phyloP scores from a whole-genome alignment of 768 basidiomycete species.

The Lactarius quietus region DNA sequence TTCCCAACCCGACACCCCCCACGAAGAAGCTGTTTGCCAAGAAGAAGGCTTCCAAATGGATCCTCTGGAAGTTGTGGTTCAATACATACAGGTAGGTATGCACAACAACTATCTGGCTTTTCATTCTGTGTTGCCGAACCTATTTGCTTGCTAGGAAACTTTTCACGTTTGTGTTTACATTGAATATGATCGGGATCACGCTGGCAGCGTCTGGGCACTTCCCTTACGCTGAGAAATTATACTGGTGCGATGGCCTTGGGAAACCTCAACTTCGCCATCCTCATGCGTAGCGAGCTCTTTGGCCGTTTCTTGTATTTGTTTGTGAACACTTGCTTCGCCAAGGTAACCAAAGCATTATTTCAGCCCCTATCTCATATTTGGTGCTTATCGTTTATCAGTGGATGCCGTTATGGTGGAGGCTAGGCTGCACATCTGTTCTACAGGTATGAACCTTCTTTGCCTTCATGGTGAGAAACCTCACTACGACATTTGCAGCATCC shows the following conservation, averaged over 20 bases:
- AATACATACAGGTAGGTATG: constrained; percentile 65
- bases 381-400: constrained; percentile 41
- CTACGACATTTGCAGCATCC: constrained; percentile 35
- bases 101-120: not conserved
- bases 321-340: constrained; percentile 74
- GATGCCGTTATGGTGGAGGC: constrained; percentile 67
- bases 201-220: constrained; percentile 62
- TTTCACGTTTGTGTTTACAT: constrained; percentile 54
- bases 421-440: constrained; percentile 69
- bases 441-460: constrained; percentile 40
- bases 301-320: constrained; percentile 67
- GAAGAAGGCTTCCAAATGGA: constrained; percentile 56
- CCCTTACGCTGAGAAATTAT: constrained; percentile 59
- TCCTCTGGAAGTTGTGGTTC: constrained; percentile 67
- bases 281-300: constrained; percentile 81
- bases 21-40: constrained; percentile 38
- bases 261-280: constrained; percentile 66
- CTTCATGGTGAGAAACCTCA: not conserved
- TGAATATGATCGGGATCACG: constrained; percentile 59
- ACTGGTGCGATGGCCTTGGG: constrained; percentile 71
- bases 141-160: constrained; percentile 55
- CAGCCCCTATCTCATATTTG: constrained; percentile 4
- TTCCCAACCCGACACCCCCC: constrained; percentile 31
- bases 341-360: constrained; percentile 38
- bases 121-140: constrained; percentile 7